phyloP scores from a whole-genome alignment of 148 eudicot species.

The Silene uniflora region DNA sequence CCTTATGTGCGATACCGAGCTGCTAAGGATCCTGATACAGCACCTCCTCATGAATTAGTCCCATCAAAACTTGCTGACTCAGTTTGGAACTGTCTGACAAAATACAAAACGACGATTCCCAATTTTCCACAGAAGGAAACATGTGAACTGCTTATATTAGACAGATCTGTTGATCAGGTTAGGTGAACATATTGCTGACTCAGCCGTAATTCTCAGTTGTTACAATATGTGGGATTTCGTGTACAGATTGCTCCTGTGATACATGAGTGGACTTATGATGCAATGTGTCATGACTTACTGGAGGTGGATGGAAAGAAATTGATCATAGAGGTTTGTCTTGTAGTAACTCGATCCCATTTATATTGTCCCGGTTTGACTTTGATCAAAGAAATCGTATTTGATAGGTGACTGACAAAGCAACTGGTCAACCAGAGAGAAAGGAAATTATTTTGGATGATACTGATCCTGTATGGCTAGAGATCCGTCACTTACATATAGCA shows the following conservation, averaged over 20 bases:
- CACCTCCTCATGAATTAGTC: slow-evolving; percentile 47
- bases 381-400: no score
- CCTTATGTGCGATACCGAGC: slow-evolving; percentile 78
- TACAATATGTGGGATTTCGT: slow-evolving; percentile 16
- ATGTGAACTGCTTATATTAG: slow-evolving; percentile 87
- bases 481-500: slow-evolving; percentile 86
- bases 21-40: slow-evolving; percentile 42
- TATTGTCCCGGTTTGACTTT: no score
- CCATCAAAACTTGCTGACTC: slow-evolving; percentile 80
- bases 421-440: slow-evolving; percentile 75
- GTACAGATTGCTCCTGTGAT: slow-evolving; percentile 91
- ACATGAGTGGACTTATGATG: slow-evolving; percentile 99
- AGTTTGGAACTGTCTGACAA: slow-evolving; percentile 59
- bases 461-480: slow-evolving; percentile 96
- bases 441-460: slow-evolving; percentile 80
- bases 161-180: slow-evolving; percentile 94
- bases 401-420: slow-evolving; percentile 72
- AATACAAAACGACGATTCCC: slow-evolving; percentile 64
- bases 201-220: slow-evolving; percentile 17
- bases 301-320: slow-evolving; percentile 93
- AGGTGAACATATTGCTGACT: not conserved
- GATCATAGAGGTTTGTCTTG: slow-evolving; percentile 62
- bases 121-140: slow-evolving; percentile 85
- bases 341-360: no score
- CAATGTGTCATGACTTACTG: slow-evolving; percentile 95